Evolutionary conservation across 2,329 filamentous ascomycete species (phyloP).

Genomic region (Xylaria sp.): DNA sequence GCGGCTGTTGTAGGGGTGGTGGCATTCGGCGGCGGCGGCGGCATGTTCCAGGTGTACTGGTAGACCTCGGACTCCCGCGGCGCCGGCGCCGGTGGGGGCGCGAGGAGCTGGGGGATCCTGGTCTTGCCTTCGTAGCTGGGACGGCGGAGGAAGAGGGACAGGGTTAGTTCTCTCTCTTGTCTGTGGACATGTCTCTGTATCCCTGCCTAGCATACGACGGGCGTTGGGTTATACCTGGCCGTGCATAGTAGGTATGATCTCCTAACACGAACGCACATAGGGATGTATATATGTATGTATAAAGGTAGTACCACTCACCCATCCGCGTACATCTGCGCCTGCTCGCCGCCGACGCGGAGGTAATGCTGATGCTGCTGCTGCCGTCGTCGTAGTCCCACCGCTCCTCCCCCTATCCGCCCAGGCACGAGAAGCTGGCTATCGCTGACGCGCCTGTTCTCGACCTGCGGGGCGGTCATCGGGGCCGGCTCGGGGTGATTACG

Average conservation of each 20-base stretch:
- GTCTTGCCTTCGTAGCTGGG: slow-evolving; percentile 11
- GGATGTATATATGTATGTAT: no score
- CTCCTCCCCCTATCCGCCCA: background rate
- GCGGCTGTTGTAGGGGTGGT: background rate
- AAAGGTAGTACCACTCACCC: background rate
- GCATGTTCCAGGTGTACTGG: slow-evolving; percentile 9
- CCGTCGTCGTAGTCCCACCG: no score
- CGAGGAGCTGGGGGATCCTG: slow-evolving; percentile 7
- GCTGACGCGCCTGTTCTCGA: background rate
- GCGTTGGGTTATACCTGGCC: no score
- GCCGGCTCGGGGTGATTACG: slow-evolving; percentile 15
- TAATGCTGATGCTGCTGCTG: background rate
- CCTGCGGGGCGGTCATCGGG: background rate
- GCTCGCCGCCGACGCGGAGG: background rate
- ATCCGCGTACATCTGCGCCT: background rate
- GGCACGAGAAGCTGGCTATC: background rate
- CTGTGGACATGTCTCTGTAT: background rate
- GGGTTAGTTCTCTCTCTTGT: background rate
- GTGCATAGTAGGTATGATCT: no score
- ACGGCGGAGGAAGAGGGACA: background rate
- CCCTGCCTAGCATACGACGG: no score
- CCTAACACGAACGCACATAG: no score
- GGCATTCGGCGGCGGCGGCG: background rate
- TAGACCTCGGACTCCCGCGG: background rate
- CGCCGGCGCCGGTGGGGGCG: background rate